Evolutionary conservation across 805 yeast genomes (phyloP).

Genomic region (Suhomyces sp.): DNA sequence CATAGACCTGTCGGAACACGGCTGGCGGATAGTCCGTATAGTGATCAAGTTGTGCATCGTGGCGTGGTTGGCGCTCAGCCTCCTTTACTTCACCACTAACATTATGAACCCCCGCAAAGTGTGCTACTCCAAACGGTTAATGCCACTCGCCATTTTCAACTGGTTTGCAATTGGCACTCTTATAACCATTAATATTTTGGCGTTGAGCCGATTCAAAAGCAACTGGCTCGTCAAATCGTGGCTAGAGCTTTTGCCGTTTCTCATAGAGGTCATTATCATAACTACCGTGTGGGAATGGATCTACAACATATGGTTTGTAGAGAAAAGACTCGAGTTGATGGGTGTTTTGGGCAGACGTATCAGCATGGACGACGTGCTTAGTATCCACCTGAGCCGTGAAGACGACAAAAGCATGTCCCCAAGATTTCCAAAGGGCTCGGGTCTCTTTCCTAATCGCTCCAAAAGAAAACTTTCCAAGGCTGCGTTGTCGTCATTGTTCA

Average conservation of each 20-base stretch:
- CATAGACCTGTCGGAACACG: not conserved
- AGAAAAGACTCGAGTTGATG: constrained; percentile 47
- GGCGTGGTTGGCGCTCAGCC: constrained; percentile 28
- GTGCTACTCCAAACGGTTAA: constrained; percentile 43
- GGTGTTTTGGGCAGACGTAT: constrained; percentile 63
- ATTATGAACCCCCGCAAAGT: constrained; percentile 35
- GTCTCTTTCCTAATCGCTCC: not conserved
- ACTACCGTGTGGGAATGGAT: constrained; percentile 69
- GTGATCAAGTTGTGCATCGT: constrained; percentile 26
- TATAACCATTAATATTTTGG: constrained; percentile 25
- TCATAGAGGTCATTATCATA: constrained; percentile 48
- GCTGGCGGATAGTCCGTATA: constrained; percentile 27
- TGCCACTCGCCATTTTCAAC: constrained; percentile 49
- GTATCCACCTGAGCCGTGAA: constrained; percentile 10
- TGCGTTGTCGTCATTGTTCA: not conserved
- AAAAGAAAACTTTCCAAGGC: not conserved
- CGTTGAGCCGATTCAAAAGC: constrained; percentile 22
- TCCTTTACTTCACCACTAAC: constrained; percentile 37
- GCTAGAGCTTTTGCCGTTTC: constrained; percentile 37
- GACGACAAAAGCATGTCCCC: not conserved
- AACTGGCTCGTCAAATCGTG: constrained; percentile 50
- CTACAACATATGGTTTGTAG: constrained; percentile 49
- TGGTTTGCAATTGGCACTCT: constrained; percentile 40
- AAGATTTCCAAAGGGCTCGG: not conserved
- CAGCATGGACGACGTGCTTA: constrained; percentile 42